phyloP scores from a whole-genome alignment of 163 green algal genomes.

The Chlamydomonas reinhardtii region DNA sequence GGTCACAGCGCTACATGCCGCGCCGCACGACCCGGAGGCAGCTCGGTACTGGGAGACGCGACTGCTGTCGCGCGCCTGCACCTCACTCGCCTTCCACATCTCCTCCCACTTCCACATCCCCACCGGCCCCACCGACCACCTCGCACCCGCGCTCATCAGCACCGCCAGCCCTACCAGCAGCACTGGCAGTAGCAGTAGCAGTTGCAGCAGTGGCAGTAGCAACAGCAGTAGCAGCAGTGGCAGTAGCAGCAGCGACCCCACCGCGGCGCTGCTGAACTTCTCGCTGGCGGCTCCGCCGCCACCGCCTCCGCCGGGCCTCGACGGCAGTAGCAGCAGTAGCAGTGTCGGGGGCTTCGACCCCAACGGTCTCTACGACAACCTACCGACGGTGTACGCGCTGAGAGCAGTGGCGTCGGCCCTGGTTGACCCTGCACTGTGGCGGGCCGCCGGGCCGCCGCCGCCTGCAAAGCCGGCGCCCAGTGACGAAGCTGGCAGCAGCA shows the following conservation, averaged over 20 bases:
- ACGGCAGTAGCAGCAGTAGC: neutral
- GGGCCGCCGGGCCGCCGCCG: neutral
- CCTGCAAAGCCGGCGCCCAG: too few species aligned
- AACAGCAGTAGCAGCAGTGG: neutral
- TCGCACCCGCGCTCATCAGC: neutral
- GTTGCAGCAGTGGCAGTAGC: too few species aligned
- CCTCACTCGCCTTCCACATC: conserved; percentile 43
- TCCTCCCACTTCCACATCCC: conserved; percentile 37
- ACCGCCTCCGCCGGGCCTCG: neutral
- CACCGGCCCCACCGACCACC: neutral
- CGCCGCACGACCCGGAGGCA: neutral
- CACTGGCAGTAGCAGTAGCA: neutral
- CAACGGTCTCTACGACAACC: conserved; percentile 35
- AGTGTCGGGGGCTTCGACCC: neutral
- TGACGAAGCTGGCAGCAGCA: too few species aligned
- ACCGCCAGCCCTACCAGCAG: neutral
- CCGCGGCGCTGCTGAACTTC: too few species aligned
- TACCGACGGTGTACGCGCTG: conserved; percentile 8
- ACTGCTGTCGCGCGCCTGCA: conserved; percentile 10
- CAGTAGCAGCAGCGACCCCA: neutral
- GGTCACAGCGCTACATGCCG: too few species aligned
- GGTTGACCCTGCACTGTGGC: conserved; percentile 7
- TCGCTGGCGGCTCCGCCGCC: neutral
- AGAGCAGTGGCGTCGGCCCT: neutral
- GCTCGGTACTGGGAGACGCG: conserved; percentile 14